Evolutionary conservation across 352 stramenopile genomes (phyloP), one percentile per base, ranked within the genome.

Genomic region (Phytophthora sojae): DNA sequence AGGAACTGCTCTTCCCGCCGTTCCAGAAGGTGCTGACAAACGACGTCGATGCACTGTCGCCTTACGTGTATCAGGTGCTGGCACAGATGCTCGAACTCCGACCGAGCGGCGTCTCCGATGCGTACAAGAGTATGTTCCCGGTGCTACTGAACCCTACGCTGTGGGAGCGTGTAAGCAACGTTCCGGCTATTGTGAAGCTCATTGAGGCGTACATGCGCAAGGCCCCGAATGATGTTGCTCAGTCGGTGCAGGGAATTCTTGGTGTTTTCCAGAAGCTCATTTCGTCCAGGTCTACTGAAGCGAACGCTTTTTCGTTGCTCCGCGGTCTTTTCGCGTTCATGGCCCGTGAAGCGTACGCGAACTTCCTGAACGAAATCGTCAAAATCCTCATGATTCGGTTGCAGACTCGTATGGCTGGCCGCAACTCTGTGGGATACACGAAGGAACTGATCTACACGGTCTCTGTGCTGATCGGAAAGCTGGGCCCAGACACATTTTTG

Each of bases 1-100:
- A 99, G 82, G 77, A 81, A 17, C 79, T 99, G 17, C 87, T 99
- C 6, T 99, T 99, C 79, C 97, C 97, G 45, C 94, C 96, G 6
- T 99, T 99, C 79, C 92, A 99, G 75, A 96, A 89, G 57, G 90
- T 99, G 44, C 82, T 99, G 42, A 91, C 98, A 37, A 97, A 99
- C 72, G 97, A 99, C 71, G 93, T 99, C 35, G 89, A 96, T 44
- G 86, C 89, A 4, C 67, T 95, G 30, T 96, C 95, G 21, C 97
- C 98, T 9, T 99, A 99, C 67, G 98, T 99, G 4, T 99, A 99
- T 76, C 98, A 99, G 77, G 88, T 99, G n/a, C 77, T 99, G 19
- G 97, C 98, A 1, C 97, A 99, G 79, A 95, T 99, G 67, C 86
- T 99, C 29, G 97, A 99, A 61, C 94, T 99, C 54, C 86, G 95